Evolutionary conservation across 352 stramenopile genomes (phyloP), one percentile per base, ranked within the genome.

Genomic region (Stramenopiles sp.): DNA sequence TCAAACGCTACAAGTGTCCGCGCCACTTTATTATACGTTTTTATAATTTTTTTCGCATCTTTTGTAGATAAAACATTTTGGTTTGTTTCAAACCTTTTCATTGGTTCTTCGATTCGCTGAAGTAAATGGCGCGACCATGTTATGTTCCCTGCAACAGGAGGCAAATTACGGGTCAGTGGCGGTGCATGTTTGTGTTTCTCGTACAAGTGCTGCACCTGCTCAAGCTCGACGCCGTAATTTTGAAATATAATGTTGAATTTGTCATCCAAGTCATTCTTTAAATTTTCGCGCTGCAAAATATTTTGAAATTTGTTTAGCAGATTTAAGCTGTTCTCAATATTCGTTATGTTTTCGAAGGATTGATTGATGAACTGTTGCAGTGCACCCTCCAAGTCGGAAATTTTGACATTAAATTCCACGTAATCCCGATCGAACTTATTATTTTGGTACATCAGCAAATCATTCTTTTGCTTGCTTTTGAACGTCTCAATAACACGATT

Each of bases 221-320:
- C 95, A 0, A 98, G 90, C 83, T 99, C 95, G 29, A 97, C 85
- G 0, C 95, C 95, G 83, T 98, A 99, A 84, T 98, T 99, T 85
- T 98, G 94, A 84, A 97, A 99, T 81, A 99, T 99, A 71, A 98
- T 95, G 85, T 97, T 98, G 76, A 98, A 95, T 85, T 99, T 99
- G 30, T 93, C 97, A 85, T 98, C 95, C 29, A 99, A 84, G 83
- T 98, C 95, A 0, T 91, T 95, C 83, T 98, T 98, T n/a, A 99
- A 89, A 80, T 95, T 96, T 81, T 99, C 96, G 71, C 96, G 90
- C 87, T 98, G 95, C 71, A 99, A 85, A 80, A 99, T 98, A 1
- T 88, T 93, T 86, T 98, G 94, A 84, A 99, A 99, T 83, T 98
- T 98, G 81, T 94, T 92, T 27, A 99, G 87, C 0, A 99, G 85